These are phyloP conservation scores for Linum usitatissimum DNA, from an alignment of 345 rosid species.

Conservation along the genomic window DNA sequence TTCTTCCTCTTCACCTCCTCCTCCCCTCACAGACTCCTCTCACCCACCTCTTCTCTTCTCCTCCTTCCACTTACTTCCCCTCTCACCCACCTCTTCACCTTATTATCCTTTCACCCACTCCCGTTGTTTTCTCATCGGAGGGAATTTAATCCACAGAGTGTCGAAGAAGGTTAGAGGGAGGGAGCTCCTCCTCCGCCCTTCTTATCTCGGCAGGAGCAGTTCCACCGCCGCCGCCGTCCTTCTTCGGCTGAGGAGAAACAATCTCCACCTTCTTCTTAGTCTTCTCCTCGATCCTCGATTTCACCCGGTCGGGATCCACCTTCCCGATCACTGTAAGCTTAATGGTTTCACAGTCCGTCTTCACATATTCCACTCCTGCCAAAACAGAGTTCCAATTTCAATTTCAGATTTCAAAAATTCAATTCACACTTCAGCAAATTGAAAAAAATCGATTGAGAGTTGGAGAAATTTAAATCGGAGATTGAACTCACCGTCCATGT, in stretches of 20 bases:
- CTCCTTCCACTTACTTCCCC: too few species aligned
- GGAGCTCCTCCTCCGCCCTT: constrained; percentile 12
- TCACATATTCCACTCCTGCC: constrained; percentile 30
- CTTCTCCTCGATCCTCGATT: background rate
- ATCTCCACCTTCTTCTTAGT: constrained; percentile 12
- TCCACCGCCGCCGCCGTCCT: background rate
- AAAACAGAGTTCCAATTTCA: background rate
- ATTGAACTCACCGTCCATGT: constrained; percentile 17
- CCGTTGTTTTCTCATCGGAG: too few species aligned
- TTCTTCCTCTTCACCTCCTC: too few species aligned
- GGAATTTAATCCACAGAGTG: too few species aligned
- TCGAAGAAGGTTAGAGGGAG: too few species aligned
- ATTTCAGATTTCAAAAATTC: background rate
- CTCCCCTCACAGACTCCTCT: too few species aligned
- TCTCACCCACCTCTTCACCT: too few species aligned
- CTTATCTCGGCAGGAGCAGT: constrained; percentile 4
- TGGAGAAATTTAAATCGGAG: background rate
- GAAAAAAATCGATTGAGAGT: background rate
- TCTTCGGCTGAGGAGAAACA: constrained; percentile 5
- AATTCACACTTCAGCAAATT: background rate
- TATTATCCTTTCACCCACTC: too few species aligned
- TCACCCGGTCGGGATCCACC: constrained; percentile 4
- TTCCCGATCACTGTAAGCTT: constrained; percentile 8
- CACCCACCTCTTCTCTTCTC: too few species aligned
- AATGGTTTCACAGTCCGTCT: constrained; percentile 17